These are phyloP conservation scores for Evernia prunastri DNA, from an alignment of 495 filamentous ascomycete species.

Conservation along the genomic window DNA sequence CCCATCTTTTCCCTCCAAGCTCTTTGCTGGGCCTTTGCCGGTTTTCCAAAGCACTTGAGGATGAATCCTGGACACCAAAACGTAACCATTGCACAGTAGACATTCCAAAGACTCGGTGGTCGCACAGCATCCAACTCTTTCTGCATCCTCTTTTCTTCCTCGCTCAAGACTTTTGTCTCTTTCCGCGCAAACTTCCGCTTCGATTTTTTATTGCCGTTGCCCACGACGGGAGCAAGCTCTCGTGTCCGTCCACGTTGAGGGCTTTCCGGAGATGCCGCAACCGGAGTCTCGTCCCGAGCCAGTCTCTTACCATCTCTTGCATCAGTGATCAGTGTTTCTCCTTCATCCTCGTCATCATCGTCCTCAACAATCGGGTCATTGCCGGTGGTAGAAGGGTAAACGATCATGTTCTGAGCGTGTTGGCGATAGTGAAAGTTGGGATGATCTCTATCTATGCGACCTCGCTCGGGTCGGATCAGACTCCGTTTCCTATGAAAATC, in stretches of 20 bases:
- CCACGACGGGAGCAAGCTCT: slow-evolving; percentile 27
- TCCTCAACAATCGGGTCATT: slow-evolving; percentile 80
- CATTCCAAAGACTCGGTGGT: slow-evolving; percentile 86
- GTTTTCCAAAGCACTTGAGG: slow-evolving; percentile 78
- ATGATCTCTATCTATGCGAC: slow-evolving; percentile 71
- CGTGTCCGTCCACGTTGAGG: slow-evolving; percentile 44
- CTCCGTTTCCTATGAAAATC: slow-evolving; percentile 68
- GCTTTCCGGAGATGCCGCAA: slow-evolving; percentile 30
- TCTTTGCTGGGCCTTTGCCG: slow-evolving; percentile 77
- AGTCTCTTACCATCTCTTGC: slow-evolving; percentile 49
- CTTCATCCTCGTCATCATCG: slow-evolving; percentile 47
- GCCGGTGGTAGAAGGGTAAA: slow-evolving; percentile 82
- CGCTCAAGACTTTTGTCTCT: slow-evolving; percentile 42
- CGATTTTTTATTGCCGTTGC: slow-evolving; percentile 27
- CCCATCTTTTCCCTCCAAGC: slow-evolving; percentile 99
- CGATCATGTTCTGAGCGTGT: slow-evolving; percentile 79
- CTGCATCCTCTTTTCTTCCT: slow-evolving; percentile 55
- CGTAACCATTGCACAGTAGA: slow-evolving; percentile 88
- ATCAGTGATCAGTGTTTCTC: slow-evolving; percentile 48
- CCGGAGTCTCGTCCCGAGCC: slow-evolving; percentile 24
- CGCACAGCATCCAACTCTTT: slow-evolving; percentile 62
- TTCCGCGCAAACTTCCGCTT: slow-evolving; percentile 48
- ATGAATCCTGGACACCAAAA: slow-evolving; percentile 91
- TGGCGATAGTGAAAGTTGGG: slow-evolving; percentile 93
- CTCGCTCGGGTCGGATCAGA: slow-evolving; percentile 81